Evolutionary conservation across 257 asterid genomes (phyloP).

Genomic region (Solanum bulbocastanum): DNA sequence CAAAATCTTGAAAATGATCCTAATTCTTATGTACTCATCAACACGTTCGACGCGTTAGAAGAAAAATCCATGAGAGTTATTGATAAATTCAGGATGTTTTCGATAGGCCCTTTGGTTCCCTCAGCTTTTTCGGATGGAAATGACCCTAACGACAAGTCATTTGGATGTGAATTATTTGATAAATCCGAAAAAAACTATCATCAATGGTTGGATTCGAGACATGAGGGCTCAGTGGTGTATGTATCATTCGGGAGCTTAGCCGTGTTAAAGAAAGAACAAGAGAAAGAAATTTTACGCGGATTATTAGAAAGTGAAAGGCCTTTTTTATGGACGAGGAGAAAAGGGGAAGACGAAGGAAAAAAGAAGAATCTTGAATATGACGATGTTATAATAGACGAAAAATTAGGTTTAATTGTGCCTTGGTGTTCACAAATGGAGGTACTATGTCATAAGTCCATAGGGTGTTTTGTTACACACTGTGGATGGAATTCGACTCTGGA

Average conservation of each 20-base stretch:
- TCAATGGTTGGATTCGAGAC: constrained; percentile 34
- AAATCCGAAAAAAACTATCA: constrained; percentile 12
- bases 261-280: neutral
- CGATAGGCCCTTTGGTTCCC: neutral
- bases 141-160: constrained; percentile 25
- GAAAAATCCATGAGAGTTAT: neutral
- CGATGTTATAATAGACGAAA: neutral
- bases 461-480: neutral
- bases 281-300: neutral
- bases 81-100: neutral
- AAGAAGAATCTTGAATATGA: neutral
- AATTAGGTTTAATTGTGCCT: neutral
- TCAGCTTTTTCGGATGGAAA: neutral
- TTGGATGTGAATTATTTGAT: constrained; percentile 34
- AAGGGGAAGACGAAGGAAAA: neutral
- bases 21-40: neutral
- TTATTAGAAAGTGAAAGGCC: neutral
- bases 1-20: neutral
- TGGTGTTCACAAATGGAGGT: neutral
- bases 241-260: constrained; percentile 20
- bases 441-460: neutral
- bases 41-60: neutral
- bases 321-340: neutral
- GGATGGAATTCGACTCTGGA: neutral
- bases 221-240: constrained; percentile 33